phyloP scores from a whole-genome alignment of 2,329 filamentous ascomycete genomes.

The Hymenoscyphus linearis region DNA sequence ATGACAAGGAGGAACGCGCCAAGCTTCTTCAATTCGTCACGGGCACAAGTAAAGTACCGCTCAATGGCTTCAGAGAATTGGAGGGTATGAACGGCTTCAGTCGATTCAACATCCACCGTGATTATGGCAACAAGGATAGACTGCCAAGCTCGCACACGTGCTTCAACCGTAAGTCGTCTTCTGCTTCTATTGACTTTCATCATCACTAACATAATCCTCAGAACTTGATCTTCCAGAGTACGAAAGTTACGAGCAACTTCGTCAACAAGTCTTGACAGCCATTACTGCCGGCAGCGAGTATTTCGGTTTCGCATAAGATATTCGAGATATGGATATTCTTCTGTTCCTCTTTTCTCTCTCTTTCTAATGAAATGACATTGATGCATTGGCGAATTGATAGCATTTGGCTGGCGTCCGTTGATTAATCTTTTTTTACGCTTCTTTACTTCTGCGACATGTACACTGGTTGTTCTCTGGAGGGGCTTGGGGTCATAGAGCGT shows the following conservation, averaged over 20 bases:
- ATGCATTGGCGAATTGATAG: constrained; percentile 26
- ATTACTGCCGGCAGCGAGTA: constrained; percentile 98
- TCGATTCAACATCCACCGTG: constrained; percentile 97
- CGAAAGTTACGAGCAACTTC: constrained; percentile 86
- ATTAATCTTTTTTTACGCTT: constrained; percentile 16
- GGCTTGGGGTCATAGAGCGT: constrained; percentile 7
- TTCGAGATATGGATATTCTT: constrained; percentile 1
- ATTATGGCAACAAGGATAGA: constrained; percentile 94
- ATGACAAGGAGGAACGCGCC: constrained; percentile 97
- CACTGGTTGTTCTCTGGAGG: constrained; percentile 15
- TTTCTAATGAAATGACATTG: constrained; percentile 29
- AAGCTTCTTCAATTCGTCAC: constrained; percentile 98
- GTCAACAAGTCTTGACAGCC: constrained; percentile 84
- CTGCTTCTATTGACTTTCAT: neutral
- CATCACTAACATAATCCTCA: constrained; percentile 36
- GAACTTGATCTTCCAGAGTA: constrained; percentile 98
- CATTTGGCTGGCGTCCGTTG: no score
- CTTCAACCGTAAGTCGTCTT: constrained; percentile 82
- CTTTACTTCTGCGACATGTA: constrained; percentile 17
- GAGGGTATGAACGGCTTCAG: constrained; percentile 99
- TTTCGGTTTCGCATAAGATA: constrained; percentile 84
- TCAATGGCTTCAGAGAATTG: constrained; percentile 98
- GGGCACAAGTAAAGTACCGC: constrained; percentile 93
- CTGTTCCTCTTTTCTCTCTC: constrained; percentile 21
- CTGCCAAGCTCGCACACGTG: constrained; percentile 96